These are phyloP conservation scores for Ceratocystis cubensis DNA, from an alignment of 2,329 filamentous ascomycete species.

Conservation along the genomic window DNA sequence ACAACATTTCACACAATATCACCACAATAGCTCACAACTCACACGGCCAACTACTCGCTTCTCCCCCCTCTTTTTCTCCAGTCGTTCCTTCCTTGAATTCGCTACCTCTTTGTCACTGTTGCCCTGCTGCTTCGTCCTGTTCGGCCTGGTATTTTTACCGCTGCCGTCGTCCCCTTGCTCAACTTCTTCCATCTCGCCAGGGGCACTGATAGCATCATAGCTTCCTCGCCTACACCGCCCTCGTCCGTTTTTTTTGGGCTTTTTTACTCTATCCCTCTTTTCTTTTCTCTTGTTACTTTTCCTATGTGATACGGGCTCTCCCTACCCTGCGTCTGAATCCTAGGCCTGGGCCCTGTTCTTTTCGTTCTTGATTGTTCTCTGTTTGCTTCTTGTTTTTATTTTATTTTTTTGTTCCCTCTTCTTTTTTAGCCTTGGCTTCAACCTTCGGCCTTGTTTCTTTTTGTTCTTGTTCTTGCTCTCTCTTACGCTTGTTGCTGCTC, in stretches of 20 bases:
- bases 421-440: neutral
- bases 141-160: neutral
- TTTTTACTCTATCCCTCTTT: neutral
- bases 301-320: neutral
- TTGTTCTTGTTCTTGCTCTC: neutral
- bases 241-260: neutral
- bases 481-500: neutral
- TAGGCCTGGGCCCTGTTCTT: neutral
- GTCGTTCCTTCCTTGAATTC: too few species aligned
- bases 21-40: neutral
- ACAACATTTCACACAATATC: neutral
- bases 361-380: neutral
- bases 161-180: neutral
- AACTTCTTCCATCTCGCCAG: neutral
- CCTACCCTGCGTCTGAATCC: neutral
- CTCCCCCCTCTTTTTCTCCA: neutral
- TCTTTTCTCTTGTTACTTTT: neutral
- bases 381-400: conserved; percentile 1
- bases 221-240: conserved; percentile 7
- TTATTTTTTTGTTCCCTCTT: neutral
- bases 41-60: neutral
- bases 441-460: neutral
- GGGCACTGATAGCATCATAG: conserved; percentile 8
- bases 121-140: neutral
- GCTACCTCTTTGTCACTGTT: too few species aligned